These are phyloP conservation scores for Aechmea fasciata DNA, from an alignment of 176 grass and related monocot genomes.

Conservation along the genomic window DNA sequence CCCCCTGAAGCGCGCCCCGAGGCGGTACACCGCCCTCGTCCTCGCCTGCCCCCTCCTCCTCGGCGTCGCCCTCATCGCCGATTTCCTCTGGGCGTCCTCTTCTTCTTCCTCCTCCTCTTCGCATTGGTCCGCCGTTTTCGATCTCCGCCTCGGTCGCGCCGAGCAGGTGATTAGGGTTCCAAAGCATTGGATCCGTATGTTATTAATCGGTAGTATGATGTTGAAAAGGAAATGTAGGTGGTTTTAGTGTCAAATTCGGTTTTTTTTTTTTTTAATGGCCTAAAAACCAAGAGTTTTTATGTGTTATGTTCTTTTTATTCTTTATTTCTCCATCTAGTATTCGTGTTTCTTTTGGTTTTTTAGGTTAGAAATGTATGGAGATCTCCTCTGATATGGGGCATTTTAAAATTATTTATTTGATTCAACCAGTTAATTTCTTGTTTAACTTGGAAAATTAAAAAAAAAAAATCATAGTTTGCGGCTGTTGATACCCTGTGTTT, in stretches of 20 bases:
- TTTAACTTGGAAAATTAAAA: too few relatives aligned
- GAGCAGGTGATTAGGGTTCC: conserved; percentile 7
- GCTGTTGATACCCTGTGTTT: too few relatives aligned
- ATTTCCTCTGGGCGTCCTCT: conserved; percentile 49
- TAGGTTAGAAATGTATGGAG: neutral
- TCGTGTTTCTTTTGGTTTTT: neutral
- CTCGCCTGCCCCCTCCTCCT: conserved; percentile 43
- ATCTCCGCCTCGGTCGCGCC: neutral
- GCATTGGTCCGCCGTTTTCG: conserved; percentile 1
- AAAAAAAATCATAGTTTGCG: too few relatives aligned
- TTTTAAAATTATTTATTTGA: neutral
- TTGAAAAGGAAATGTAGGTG: too few relatives aligned
- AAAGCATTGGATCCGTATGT: too few relatives aligned
- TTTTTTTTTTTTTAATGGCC: too few relatives aligned
- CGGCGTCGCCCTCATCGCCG: conserved; percentile 39
- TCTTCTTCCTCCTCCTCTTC: conserved; percentile 22
- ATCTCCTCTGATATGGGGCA: neutral
- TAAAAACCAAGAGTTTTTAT: too few relatives aligned
- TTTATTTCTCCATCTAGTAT: too few relatives aligned
- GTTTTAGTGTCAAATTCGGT: too few relatives aligned
- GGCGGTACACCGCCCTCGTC: conserved; percentile 24
- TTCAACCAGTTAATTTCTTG: too few relatives aligned
- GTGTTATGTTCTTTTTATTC: too few relatives aligned
- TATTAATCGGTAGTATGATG: too few relatives aligned
- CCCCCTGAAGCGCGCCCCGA: conserved; percentile 22